phyloP scores from a whole-genome alignment of 768 basidiomycete species.

The Nidularia pulvinata region DNA sequence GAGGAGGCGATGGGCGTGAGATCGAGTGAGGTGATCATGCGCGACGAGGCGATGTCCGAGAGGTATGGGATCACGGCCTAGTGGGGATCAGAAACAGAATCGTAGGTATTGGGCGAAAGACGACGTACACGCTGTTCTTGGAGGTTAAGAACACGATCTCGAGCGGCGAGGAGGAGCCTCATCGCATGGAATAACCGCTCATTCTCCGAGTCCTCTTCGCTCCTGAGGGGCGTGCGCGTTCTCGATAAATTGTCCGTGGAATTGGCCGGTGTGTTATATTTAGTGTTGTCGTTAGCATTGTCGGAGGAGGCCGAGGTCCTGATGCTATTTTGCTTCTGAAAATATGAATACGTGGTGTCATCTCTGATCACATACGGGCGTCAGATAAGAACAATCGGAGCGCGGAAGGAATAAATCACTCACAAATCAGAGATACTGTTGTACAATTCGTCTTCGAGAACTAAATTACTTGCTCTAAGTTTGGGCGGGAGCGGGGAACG shows the following conservation, averaged over 20 bases:
- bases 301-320: constrained; percentile 41
- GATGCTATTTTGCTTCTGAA: too few species aligned
- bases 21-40: constrained; percentile 68
- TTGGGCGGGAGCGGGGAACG: constrained; percentile 76
- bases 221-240: constrained; percentile 24
- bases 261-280: too few species aligned
- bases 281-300: constrained; percentile 21
- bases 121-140: constrained; percentile 70
- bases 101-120: constrained; percentile 3
- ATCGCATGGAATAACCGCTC: constrained; percentile 63
- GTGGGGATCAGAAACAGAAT: constrained; percentile 1
- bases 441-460: constrained; percentile 64
- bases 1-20: constrained; percentile 62
- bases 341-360: too few species aligned
- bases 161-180: constrained; percentile 67
- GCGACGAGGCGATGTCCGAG: constrained; percentile 39
- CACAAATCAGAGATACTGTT: constrained; percentile 43
- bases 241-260: too few species aligned
- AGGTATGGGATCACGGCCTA: constrained; percentile 56
- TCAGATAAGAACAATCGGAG: too few species aligned
- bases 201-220: constrained; percentile 54
- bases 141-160: constrained; percentile 71
- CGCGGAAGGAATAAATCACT: too few species aligned
- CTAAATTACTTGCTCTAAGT: constrained; percentile 70
- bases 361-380: too few species aligned